Base-by-base conservation (phyloP, 495 filamentous ascomycete genomes). In the Cetradonia linearis region DNA sequence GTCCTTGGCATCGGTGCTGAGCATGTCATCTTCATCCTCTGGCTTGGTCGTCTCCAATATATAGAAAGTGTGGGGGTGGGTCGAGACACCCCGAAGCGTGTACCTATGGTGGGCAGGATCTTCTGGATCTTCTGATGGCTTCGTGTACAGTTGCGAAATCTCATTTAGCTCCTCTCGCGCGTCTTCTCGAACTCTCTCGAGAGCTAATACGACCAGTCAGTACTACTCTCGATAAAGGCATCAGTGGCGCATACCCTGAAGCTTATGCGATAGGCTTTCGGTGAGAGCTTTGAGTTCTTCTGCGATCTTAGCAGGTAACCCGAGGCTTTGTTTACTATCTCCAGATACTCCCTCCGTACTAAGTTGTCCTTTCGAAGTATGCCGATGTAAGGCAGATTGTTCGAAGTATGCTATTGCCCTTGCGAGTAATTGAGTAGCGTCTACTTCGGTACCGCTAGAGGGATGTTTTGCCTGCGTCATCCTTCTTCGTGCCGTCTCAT, bases 111-210 rank as follows among this genome's bases (percentile, higher is more conserved):
- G 50, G 58, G 74, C 70, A 28, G 77, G 72, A 54, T 79, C 71
- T 6, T 66, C 67, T 30, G 73, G 69, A 38, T 78, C 72, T n/a
- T 76, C 66, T 4, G 77, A 71, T n/a, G 78, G 74, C 59, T 82
- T 71, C 1, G 78, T 85, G 61, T 79, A 82, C 14, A 75, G 70
- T 58, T 77, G 78, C 2, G 78, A 77, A 49, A 78, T 76, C 48
- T 68, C 69, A 52, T 69, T 71, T 30, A 86, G 69, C 25, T 69
- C 69, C 46, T 79, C 71, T 33, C 70, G 62, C 4, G 76, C 74
- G 60, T 73, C 73, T 62, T 79, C 69, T 62, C 81, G 83, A 48
- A 77, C 60, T 36, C 73, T 66, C 63, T 83, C 76, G 42, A 86
- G 71, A 37, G 73, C 82, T 85, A 61, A 59, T 20, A 27, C 46